Evolutionary conservation across 129 eudicot genomes (phyloP), one percentile per base, ranked within the genome.

Genomic region (Sambucus nigra): DNA sequence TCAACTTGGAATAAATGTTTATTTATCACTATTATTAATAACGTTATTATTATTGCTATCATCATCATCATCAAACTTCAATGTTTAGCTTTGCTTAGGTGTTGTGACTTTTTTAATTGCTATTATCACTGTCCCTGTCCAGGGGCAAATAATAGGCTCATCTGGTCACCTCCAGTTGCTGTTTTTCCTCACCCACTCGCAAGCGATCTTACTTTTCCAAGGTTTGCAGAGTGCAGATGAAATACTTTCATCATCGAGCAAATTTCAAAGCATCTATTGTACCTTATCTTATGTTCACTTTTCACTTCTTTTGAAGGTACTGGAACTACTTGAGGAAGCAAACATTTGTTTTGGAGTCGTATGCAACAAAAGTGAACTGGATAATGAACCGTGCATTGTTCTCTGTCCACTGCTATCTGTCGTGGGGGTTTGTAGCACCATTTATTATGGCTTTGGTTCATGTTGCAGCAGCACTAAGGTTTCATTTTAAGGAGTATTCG

Each of bases 181-280:
- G 95, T 91, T 64, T 91, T 91, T 49, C 98, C 98, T 35, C 98
- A 91, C 61, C 98, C 98, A 64, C 95, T 85, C 66, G 94, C 95
- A 20, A 85, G 81, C 52, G 98, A 91, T 68, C 93, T 91, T 63
- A 91, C 70, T 44, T 91, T 91, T 60, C 51, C 84, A 52, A 82
- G 98, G 98, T 91, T 25, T 58, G 50, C 66, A 26, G 25, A 27
- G 26, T 42, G 15, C 9, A 29, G 26, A 14, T 20, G 1, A 53
- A 14, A 48, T 48, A 7, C 42, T 22, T 48, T 60, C 21, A 52
- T 31, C 39, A 54, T 27, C 15, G 8, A 23, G 22, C 27, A 26
- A 13, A 26, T 8, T 16, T 50, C 7, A 71, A 27, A 20, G 40
- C 38, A 52, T 38, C 59, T 53, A 56, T 53, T 25, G 39, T 57